phyloP scores from a whole-genome alignment of 1,139 yeast genomes.

The Nakaseomyces nivariensis region DNA sequence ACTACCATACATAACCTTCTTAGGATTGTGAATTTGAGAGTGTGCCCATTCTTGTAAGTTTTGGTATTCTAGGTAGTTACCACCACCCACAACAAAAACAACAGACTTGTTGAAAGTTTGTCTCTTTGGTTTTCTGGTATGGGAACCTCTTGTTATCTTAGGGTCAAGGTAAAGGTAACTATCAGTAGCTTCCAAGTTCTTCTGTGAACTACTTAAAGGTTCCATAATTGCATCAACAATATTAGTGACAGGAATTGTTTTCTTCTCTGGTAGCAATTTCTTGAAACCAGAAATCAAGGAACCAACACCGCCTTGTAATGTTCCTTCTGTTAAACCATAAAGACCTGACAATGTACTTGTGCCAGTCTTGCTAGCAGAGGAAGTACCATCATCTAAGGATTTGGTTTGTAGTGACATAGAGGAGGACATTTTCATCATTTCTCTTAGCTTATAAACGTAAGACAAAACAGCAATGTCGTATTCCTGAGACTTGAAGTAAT shows the following conservation, averaged over 20 bases:
- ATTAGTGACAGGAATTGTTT: conserved; percentile 79
- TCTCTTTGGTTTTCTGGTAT: conserved; percentile 80
- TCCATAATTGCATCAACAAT: conserved; percentile 88
- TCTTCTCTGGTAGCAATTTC: conserved; percentile 77
- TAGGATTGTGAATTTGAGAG: conserved; percentile 29
- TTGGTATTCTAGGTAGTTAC: conserved; percentile 87
- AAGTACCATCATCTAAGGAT: conserved; percentile 23
- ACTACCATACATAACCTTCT: conserved; percentile 74
- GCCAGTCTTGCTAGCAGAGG: conserved; percentile 13
- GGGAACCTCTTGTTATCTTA: conserved; percentile 73
- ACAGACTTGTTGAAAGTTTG: conserved; percentile 71
- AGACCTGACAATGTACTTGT: conserved; percentile 60
- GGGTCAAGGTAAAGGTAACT: conserved; percentile 90
- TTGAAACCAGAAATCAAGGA: conserved; percentile 82
- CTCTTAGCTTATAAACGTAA: conserved; percentile 74
- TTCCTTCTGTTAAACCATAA: conserved; percentile 76
- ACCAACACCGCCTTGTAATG: conserved; percentile 67
- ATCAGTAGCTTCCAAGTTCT: conserved; percentile 63
- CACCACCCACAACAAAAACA: conserved; percentile 94
- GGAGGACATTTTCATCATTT: conserved; percentile 45
- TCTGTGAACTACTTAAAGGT: conserved; percentile 54
- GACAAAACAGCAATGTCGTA: conserved; percentile 56
- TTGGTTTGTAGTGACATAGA: conserved; percentile 26
- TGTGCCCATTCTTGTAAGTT: conserved; percentile 85
- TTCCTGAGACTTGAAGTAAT: conserved; percentile 44